Conservation (phyloP, 345 rosid species). For the Streptanthus diversifolius region DNA sequence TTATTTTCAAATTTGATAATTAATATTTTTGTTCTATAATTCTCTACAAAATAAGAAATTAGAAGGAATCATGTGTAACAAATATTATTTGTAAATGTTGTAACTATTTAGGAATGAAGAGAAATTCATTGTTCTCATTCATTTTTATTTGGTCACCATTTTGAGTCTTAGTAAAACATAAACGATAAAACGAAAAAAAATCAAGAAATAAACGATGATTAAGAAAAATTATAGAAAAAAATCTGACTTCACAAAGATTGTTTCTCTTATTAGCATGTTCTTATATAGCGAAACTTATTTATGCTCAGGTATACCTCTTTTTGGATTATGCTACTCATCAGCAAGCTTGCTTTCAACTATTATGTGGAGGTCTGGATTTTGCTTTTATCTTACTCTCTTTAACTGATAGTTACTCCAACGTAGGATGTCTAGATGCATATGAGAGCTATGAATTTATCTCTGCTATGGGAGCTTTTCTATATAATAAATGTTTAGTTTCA, state of each 20-base stretch:
- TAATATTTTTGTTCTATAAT: too few relatives aligned
- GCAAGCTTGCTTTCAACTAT: slow-evolving; percentile 98
- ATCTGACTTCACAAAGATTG: not conserved
- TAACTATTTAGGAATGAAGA: too few relatives aligned
- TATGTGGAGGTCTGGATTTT: slow-evolving; percentile 76
- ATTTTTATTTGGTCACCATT: too few relatives aligned
- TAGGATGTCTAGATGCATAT: slow-evolving; percentile 7
- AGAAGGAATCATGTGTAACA: too few relatives aligned
- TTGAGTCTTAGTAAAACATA: too few relatives aligned
- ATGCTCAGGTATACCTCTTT: slow-evolving; percentile 75
- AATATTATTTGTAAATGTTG: too few relatives aligned
- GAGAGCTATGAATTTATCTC: not conserved
- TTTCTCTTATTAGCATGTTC: slow-evolving; percentile 5
- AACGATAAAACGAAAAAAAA: too few relatives aligned
- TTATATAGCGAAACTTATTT: not conserved
- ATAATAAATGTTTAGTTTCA: not conserved
- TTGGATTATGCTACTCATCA: slow-evolving; percentile 79
- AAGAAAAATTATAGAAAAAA: not conserved
- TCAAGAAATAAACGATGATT: too few relatives aligned
- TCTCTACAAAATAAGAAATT: too few relatives aligned
- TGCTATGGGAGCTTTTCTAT: not conserved
- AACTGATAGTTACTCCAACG: not conserved
- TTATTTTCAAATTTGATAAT: too few relatives aligned
- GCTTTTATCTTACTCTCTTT: not conserved
- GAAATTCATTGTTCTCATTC: too few relatives aligned